Conservation (phyloP, 2,329 filamentous ascomycete genomes). For the Corinectria fuckeliana region DNA sequence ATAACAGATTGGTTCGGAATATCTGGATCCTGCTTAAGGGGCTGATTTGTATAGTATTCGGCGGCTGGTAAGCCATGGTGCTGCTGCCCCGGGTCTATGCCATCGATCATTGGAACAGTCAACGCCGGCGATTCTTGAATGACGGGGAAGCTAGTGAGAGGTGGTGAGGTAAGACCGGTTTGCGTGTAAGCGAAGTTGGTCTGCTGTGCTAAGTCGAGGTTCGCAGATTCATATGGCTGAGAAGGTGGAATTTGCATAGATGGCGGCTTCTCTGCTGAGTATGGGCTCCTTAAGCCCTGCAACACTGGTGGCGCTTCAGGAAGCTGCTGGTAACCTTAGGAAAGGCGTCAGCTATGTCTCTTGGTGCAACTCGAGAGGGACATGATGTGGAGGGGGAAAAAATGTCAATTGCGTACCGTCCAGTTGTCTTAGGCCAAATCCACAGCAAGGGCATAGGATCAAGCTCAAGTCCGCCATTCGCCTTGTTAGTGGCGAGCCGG, state of each 20-base stretch:
- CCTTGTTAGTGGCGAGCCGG: slow-evolving; percentile 36
- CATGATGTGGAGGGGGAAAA: neutral
- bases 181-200: slow-evolving; percentile 26
- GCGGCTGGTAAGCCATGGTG: slow-evolving; percentile 22
- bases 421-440: slow-evolving; percentile 34
- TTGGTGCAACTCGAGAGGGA: neutral
- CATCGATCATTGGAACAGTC: slow-evolving; percentile 24
- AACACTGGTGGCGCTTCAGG: slow-evolving; percentile 31
- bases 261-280: slow-evolving; percentile 40
- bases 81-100: slow-evolving; percentile 21
- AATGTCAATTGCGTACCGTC: slow-evolving; percentile 38
- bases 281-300: slow-evolving; percentile 42
- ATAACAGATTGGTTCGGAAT: slow-evolving; percentile 25
- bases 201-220: slow-evolving; percentile 23
- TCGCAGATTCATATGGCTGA: slow-evolving; percentile 25
- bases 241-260: slow-evolving; percentile 30
- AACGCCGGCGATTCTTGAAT: slow-evolving; percentile 28
- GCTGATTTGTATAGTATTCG: slow-evolving; percentile 29
- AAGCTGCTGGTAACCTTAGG: slow-evolving; percentile 45
- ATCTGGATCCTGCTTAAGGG: slow-evolving; percentile 31
- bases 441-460: slow-evolving; percentile 43
- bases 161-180: slow-evolving; percentile 24
- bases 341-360: slow-evolving; percentile 20
- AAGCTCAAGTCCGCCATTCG: slow-evolving; percentile 40
- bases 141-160: slow-evolving; percentile 32